Conservation (phyloP, 352 stramenopile genomes). For the Globisporangium canariense region DNA sequence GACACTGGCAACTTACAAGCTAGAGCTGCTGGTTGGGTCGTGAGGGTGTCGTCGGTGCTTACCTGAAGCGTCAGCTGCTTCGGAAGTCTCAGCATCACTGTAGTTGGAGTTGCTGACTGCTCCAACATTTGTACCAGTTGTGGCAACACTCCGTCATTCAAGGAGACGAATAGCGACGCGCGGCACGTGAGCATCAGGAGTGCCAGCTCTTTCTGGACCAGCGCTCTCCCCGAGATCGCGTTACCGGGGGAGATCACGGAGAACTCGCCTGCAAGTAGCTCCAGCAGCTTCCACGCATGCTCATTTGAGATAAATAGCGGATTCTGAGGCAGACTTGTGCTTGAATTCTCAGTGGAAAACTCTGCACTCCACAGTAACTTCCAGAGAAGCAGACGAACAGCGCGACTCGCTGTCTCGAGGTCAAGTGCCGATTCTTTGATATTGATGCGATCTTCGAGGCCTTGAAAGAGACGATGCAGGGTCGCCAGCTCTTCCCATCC, state of each 20-base stretch:
- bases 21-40: constrained; percentile 4
- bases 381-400: constrained; percentile 28
- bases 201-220: constrained; percentile 14
- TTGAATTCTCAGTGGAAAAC: neutral
- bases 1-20: constrained; percentile 14
- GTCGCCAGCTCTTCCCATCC: neutral
- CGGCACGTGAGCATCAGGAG: constrained; percentile 8
- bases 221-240: neutral
- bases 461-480: neutral
- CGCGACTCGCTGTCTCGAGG: constrained; percentile 4
- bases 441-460: neutral
- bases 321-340: too few species aligned
- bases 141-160: constrained; percentile 7
- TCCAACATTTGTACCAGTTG: constrained; percentile 1
- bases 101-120: neutral
- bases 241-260: neutral
- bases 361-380: constrained; percentile 28
- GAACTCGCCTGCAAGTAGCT: neutral
- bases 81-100: neutral
- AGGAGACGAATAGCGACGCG: neutral
- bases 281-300: constrained; percentile 18
- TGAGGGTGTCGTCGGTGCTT: neutral
- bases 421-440: neutral
- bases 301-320: neutral
- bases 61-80: neutral